Evolutionary conservation across 768 basidiomycete species (phyloP), one percentile per base, ranked within the genome.

Genomic region (Suillus paluster): DNA sequence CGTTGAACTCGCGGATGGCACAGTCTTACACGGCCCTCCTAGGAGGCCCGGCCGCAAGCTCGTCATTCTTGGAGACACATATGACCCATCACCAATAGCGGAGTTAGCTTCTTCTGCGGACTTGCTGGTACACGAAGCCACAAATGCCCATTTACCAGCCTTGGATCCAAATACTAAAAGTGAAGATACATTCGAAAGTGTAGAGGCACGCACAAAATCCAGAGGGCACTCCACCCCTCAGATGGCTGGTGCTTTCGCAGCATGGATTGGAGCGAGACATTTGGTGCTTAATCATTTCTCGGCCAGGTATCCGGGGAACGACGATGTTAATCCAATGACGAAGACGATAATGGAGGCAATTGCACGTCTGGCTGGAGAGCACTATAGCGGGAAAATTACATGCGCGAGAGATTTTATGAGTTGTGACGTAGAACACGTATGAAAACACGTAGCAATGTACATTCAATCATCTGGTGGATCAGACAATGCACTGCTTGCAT

Each of bases 161-260:
- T 73, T 92, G 62, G 88, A 91, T 64, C 70, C 76, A 7, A 72
- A 77, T 30, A 89, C 87, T 15, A 91, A 90, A 71, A 74, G 76
- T 3, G 74, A 71, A 3, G 91, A 92, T 60, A 89, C 86, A 8
- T 82, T 82, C 63, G 82, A 85, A 67, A 81, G 68, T 15, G 84
- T 94, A 8, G 84, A 91, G 68, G 74, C 75, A 41, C 83, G 86
- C 61, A 79, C 92, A 8, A 89, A 80, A 71, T 87, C 86, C 3
- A 83, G 92, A 70, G 95, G 95, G 0, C 95, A 97, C 73, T 94
- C 92, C 5, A 97, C 95, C 14, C 94, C 95, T 1, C 91, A 93
- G 68, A 91, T 95, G 87, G 95, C 94, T 9, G 95, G 88, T 12
- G 79, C 79, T 14, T 96, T 96, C 70, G 95, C 91, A 5, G 86